Evolutionary conservation across 495 filamentous ascomycete genomes (phyloP).

Genomic region (Penicillium chermesinum): DNA sequence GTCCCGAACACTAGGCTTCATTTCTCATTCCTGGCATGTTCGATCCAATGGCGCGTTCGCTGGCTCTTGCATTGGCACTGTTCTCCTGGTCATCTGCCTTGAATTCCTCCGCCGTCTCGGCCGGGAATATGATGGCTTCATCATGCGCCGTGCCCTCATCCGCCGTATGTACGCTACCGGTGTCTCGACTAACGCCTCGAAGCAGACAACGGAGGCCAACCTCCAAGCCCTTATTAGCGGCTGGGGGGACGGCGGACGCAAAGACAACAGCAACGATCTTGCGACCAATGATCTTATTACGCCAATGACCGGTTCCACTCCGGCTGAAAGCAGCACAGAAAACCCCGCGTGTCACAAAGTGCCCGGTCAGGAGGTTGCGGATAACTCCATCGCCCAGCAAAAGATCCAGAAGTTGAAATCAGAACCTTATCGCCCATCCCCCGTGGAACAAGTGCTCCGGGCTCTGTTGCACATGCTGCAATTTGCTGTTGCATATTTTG

Average conservation of each 20-base stretch:
- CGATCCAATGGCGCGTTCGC: constrained; percentile 57
- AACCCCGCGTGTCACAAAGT: not conserved
- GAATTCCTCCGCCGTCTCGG: constrained; percentile 57
- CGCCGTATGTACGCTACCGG: constrained; percentile 13
- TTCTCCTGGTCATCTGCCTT: constrained; percentile 56
- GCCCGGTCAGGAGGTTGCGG: not conserved
- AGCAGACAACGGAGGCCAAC: not conserved
- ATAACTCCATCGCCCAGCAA: not conserved
- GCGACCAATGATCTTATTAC: constrained; percentile 6
- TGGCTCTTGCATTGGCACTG: constrained; percentile 64
- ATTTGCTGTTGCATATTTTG: constrained; percentile 65
- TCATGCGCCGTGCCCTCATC: constrained; percentile 40
- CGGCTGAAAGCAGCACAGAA: not conserved
- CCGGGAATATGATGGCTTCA: constrained; percentile 57
- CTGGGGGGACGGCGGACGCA: not conserved
- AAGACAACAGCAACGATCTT: not conserved
- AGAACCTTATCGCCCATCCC: constrained; percentile 39
- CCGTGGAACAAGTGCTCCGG: constrained; percentile 56
- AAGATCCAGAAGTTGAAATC: not conserved
- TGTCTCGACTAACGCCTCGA: not conserved
- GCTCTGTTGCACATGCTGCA: constrained; percentile 59
- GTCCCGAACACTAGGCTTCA: constrained; percentile 46
- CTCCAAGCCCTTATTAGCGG: not conserved
- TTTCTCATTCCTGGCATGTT: constrained; percentile 61
- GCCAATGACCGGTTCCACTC: not conserved